Evolutionary conservation across 306 rosid genomes (phyloP).

Genomic region (Dryas alaskensis): DNA sequence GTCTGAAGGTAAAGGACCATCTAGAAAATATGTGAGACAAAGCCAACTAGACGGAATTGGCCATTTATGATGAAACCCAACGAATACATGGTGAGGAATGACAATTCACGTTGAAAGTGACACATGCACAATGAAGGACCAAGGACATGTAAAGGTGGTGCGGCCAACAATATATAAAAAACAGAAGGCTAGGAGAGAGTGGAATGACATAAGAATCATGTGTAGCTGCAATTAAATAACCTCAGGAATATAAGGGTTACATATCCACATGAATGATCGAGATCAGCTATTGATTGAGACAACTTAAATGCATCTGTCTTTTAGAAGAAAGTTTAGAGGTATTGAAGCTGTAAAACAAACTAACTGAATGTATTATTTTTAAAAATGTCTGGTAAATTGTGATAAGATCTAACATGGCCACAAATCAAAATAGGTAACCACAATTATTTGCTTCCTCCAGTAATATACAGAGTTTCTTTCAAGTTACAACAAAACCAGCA

Average conservation of each 20-base stretch:
- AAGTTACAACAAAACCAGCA: conserved; percentile 22
- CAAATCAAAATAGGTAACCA: not conserved
- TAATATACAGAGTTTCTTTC: not conserved
- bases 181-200: not conserved
- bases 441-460: conserved; percentile 4
- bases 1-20: no score
- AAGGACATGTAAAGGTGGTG: not conserved
- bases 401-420: conserved; percentile 12
- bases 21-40: not conserved
- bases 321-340: not conserved
- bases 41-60: not conserved
- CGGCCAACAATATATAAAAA: no score
- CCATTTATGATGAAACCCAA: no score
- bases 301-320: not conserved
- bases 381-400: conserved; percentile 7
- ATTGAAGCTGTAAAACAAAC: not conserved
- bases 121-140: not conserved
- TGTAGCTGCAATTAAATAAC: not conserved
- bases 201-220: not conserved
- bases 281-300: not conserved
- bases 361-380: no score
- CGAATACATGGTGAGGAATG: not conserved
- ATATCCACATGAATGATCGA: not conserved
- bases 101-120: not conserved
- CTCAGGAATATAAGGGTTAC: not conserved